phyloP scores from a whole-genome alignment of 1,139 yeast species.

The Sugiyamaella pinicola region DNA sequence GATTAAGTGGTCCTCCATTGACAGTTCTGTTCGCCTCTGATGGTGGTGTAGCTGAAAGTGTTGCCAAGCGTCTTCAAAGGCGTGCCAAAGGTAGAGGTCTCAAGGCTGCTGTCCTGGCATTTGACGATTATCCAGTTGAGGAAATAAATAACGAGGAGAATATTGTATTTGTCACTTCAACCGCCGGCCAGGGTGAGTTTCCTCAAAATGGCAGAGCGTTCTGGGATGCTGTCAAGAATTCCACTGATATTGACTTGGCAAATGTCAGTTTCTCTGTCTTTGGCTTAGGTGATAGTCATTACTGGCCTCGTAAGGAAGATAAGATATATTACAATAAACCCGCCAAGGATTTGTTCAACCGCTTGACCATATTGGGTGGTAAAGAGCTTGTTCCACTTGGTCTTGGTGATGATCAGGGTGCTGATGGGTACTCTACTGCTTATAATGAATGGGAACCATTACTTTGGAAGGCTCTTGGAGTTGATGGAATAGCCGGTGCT shows the following conservation, averaged over 20 bases:
- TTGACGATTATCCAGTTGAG: slow-evolving; percentile 84
- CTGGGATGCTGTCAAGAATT: slow-evolving; percentile 82
- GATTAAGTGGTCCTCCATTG: slow-evolving; percentile 90
- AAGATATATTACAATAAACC: slow-evolving; percentile 93
- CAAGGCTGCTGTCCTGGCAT: slow-evolving; percentile 71
- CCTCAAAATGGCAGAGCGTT: slow-evolving; percentile 91
- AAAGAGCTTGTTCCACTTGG: slow-evolving; percentile 74
- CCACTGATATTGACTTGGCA: slow-evolving; percentile 68
- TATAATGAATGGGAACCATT: slow-evolving; percentile 83
- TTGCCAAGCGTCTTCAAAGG: slow-evolving; percentile 79
- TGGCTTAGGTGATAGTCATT: slow-evolving; percentile 91
- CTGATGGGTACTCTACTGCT: slow-evolving; percentile 91
- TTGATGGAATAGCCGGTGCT: slow-evolving; percentile 75
- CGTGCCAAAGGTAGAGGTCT: slow-evolving; percentile 88
- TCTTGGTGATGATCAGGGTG: slow-evolving; percentile 95
- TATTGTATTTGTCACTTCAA: slow-evolving; percentile 78
- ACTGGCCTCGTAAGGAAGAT: slow-evolving; percentile 98
- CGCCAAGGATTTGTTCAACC: slow-evolving; percentile 68
- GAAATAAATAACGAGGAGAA: slow-evolving; percentile 82
- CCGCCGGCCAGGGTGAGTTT: slow-evolving; percentile 98
- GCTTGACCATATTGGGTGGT: slow-evolving; percentile 71
- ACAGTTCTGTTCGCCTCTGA: slow-evolving; percentile 92
- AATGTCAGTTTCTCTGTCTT: slow-evolving; percentile 72
- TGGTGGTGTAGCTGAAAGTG: slow-evolving; percentile 87
- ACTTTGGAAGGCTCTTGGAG: slow-evolving; percentile 88